Percentiles rank a stretch among this genome's conserved stretches.
These are phyloP conservation scores for Myriosclerotinia scirpicola DNA, from an alignment of 2,329 filamentous ascomycete species.

Conservation along the genomic window DNA sequence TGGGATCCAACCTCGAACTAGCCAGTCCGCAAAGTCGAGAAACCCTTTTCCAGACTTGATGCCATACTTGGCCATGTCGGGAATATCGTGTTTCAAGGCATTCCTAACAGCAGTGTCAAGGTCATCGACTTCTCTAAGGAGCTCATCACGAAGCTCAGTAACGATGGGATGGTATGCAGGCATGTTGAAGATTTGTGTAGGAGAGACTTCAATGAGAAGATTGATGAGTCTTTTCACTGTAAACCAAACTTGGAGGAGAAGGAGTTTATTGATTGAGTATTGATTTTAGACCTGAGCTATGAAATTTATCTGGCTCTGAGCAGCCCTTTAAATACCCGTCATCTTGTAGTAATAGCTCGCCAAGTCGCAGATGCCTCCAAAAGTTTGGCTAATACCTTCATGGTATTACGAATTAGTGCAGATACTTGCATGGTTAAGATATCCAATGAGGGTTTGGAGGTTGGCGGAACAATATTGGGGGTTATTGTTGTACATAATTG, in stretches of 20 bases:
- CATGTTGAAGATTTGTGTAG: not conserved
- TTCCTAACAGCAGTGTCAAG: constrained; percentile 20
- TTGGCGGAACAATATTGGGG: too few species aligned
- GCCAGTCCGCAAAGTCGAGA: constrained; percentile 19
- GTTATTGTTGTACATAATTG: not conserved
- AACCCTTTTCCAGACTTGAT: constrained; percentile 12
- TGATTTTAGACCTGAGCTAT: not conserved
- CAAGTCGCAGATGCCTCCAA: not conserved
- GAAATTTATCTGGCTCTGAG: not conserved
- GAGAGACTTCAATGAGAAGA: not conserved
- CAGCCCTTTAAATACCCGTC: not conserved
- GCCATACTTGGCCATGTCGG: constrained; percentile 14
- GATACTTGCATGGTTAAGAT: not conserved
- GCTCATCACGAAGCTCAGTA: constrained; percentile 11
- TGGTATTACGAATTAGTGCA: not conserved
- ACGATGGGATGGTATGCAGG: constrained; percentile 8
- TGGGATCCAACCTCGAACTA: constrained; percentile 41
- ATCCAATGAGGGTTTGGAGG: not conserved
- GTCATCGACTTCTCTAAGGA: constrained; percentile 19
- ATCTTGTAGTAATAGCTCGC: not conserved
- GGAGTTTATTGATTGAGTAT: not conserved
- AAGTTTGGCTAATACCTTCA: not conserved
- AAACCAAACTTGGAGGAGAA: not conserved
- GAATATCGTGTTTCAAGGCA: constrained; percentile 12
- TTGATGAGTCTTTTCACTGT: not conserved